Percentiles rank a stretch among this genome's conserved stretches.
Conservation (phyloP, 2,329 filamentous ascomycete genomes). For the Cordyceps tenuipes region DNA sequence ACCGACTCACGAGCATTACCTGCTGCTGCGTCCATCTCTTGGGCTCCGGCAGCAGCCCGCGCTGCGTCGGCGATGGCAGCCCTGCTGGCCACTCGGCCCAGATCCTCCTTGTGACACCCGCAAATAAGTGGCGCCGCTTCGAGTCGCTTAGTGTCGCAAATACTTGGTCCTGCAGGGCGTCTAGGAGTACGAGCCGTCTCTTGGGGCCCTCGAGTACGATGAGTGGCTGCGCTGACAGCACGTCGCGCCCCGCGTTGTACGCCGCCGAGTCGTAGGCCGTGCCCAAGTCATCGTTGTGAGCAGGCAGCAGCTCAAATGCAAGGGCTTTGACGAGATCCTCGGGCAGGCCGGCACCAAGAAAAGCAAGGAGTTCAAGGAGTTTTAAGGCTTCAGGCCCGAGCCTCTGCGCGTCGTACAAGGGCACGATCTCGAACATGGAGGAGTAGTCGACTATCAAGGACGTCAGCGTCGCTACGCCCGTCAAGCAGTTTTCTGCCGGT, state of each 20-base stretch:
- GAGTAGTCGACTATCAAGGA: not conserved
- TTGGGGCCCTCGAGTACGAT: constrained; percentile 1
- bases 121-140: not conserved
- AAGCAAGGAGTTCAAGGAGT: constrained; percentile 5
- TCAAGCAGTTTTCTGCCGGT: not conserved
- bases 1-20: constrained; percentile 2
- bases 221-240: not conserved
- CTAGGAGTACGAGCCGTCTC: not conserved
- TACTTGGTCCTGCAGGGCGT: constrained; percentile 1
- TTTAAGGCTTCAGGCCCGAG: not conserved
- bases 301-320: not conserved
- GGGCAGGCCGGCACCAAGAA: not conserved
- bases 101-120: not conserved
- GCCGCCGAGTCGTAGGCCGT: not conserved
- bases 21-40: not conserved
- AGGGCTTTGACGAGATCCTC: not conserved
- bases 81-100: constrained; percentile 10
- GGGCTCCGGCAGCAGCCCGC: constrained; percentile 6
- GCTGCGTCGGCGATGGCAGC: constrained; percentile 4
- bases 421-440: not conserved
- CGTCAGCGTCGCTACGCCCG: not conserved
- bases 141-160: not conserved
- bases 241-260: constrained; percentile 1
- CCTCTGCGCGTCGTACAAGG: not conserved
- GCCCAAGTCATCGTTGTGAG: not conserved